These are phyloP conservation scores for Juncus effusus DNA, from an alignment of 176 grass and related monocot species.

Conservation along the genomic window DNA sequence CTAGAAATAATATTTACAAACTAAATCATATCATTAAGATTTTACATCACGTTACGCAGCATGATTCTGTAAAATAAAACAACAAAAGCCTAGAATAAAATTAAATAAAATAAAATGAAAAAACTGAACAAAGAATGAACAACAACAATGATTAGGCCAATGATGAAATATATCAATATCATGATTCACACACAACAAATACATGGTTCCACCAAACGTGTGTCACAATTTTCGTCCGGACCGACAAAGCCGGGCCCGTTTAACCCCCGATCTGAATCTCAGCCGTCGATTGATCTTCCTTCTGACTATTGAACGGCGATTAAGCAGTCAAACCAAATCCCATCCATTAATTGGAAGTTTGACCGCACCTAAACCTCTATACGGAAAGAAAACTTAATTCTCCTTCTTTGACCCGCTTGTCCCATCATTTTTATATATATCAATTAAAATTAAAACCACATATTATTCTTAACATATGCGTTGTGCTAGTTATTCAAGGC, in stretches of 20 bases:
- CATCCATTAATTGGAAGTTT: constrained; percentile 26
- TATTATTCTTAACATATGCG: too few relatives aligned
- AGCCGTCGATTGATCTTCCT: neutral
- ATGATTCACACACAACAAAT: neutral
- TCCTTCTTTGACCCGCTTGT: constrained; percentile 39
- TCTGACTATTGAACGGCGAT: neutral
- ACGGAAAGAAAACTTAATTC: constrained; percentile 19
- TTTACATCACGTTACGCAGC: too few relatives aligned
- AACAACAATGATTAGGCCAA: too few relatives aligned
- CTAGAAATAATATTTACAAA: too few relatives aligned
- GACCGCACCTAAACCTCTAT: constrained; percentile 31
- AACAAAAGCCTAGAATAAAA: too few relatives aligned
- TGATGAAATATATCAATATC: too few relatives aligned
- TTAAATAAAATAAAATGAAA: too few relatives aligned
- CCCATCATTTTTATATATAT: constrained; percentile 1
- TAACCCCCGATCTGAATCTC: neutral
- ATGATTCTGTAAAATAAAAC: too few relatives aligned
- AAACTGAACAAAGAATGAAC: too few relatives aligned
- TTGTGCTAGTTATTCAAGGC: too few relatives aligned
- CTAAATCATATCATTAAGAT: too few relatives aligned
- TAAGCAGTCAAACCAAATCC: constrained; percentile 23
- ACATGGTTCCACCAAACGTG: constrained; percentile 19
- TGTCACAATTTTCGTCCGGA: constrained; percentile 11
- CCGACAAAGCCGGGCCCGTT: neutral
- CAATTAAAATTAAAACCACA: too few relatives aligned